Conservation (phyloP, 2,329 filamentous ascomycete genomes). For the Aspergillus costaricaensis region DNA sequence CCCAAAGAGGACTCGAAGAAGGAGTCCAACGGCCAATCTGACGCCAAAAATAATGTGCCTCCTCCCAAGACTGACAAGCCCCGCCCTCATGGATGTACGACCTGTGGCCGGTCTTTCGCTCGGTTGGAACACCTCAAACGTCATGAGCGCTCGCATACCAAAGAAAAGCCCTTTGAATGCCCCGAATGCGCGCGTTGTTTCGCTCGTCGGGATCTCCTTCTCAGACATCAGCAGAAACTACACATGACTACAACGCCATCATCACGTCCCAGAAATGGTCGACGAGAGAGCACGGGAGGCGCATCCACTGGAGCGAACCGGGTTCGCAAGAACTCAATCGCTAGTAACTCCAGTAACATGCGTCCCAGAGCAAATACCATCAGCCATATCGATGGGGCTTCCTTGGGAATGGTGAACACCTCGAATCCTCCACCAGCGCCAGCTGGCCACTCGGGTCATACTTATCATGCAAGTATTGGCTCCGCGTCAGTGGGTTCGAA, state of each 20-base stretch:
- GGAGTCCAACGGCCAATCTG: constrained; percentile 28
- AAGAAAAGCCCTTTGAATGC: constrained; percentile 98
- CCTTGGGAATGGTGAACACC: constrained; percentile 63
- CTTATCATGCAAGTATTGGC: constrained; percentile 73
- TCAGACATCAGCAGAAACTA: constrained; percentile 97
- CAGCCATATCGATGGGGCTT: constrained; percentile 80
- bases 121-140: constrained; percentile 94
- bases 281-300: constrained; percentile 82
- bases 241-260: constrained; percentile 91
- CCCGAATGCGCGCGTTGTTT: constrained; percentile 94
- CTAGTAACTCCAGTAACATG: constrained; percentile 63
- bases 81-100: constrained; percentile 87
- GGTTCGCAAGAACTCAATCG: constrained; percentile 90
- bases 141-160: constrained; percentile 96
- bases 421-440: constrained; percentile 24
- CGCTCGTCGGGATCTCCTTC: constrained; percentile 83
- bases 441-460: constrained; percentile 50
- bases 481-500: constrained; percentile 59
- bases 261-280: constrained; percentile 75
- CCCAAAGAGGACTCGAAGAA: constrained; percentile 35
- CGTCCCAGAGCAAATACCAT: constrained; percentile 94
- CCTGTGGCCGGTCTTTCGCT: constrained; percentile 89
- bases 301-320: constrained; percentile 67
- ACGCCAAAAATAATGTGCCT: constrained; percentile 50
- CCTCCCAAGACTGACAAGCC: constrained; percentile 97